Evolutionary conservation across 306 rosid species (phyloP), one percentile per base, ranked within the genome.

Genomic region (Ammopiptanthus mongolicus): DNA sequence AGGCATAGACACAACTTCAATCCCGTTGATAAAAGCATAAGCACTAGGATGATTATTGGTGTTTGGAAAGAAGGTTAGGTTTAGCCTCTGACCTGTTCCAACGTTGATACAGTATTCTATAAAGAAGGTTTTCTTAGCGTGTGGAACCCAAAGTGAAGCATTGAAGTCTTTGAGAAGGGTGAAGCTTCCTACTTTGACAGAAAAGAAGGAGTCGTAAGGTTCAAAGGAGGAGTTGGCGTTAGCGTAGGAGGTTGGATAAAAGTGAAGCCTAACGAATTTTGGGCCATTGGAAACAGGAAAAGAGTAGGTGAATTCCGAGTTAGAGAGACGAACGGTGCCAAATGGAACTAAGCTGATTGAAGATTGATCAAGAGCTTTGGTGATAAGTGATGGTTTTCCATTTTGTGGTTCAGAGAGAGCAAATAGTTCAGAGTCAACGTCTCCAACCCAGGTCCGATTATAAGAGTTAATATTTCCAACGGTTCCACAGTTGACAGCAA

Each of bases 1-100:
- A 2, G 96, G 93, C 91, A 91, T 88, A 0, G 96, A 88, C 4
- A 91, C 74, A 0, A 88, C 62, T 61, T 91, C 96, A 2, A 91
- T 91, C 10, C 85, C 90, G 13, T 88, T 88, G 41, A 88, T 41
- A 29, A 88, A 88, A 47, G 87, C 92, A 22, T 75, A 77, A 0
- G 82, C 58, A n/a, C n/a, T n/a, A n/a, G n/a, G n/a, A n/a, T n/a
- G n/a, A n/a, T n/a, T n/a, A 3, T 17, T 56, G 14, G 19, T 50
- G 47, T 8, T 60, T 0, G 93, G 90, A 1, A 8, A 36, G 86
- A 91, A 91, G 0, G 78, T 76, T 19, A 91, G 15, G 44, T 75
- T 71, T 11, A 84, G 17, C 19, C 51, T 83, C 64, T 67, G 28
- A 3, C n/a, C 47, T 6, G 59, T 25, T 0, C 56, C 74, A 0